These are phyloP conservation scores for Solanum hybrid DNA, from an alignment of 305 asterid species.

Conservation along the genomic window DNA sequence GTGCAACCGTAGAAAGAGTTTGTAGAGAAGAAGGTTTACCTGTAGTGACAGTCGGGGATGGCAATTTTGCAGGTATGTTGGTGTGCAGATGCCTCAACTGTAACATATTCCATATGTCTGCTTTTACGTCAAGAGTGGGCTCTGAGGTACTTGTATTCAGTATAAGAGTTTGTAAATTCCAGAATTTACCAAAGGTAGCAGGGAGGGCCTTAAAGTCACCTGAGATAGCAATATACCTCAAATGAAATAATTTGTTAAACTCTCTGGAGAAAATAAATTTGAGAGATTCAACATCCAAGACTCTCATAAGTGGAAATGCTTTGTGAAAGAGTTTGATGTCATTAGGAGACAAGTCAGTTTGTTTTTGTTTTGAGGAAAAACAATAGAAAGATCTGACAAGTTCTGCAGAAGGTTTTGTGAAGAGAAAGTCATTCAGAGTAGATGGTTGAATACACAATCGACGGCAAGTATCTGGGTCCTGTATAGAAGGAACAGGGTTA, in stretches of 20 bases:
- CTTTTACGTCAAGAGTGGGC: constrained; percentile 28
- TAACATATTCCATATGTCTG: constrained; percentile 23
- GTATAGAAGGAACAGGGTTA: too few species aligned
- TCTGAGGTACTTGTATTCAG: constrained; percentile 23
- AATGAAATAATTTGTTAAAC: constrained; percentile 27
- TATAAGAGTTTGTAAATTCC: constrained; percentile 55
- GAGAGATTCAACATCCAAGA: too few species aligned
- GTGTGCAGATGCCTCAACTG: background rate
- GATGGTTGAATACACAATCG: too few species aligned
- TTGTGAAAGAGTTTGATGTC: too few species aligned
- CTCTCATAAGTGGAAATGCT: too few species aligned
- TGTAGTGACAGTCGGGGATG: background rate
- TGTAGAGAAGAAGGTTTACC: background rate
- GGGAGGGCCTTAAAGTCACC: constrained; percentile 29
- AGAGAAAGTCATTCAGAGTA: too few species aligned
- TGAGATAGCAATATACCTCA: constrained; percentile 46
- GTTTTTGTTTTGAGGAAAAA: too few species aligned
- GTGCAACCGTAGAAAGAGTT: background rate
- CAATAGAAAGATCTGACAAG: too few species aligned
- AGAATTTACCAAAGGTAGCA: constrained; percentile 28
- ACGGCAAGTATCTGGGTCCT: too few species aligned
- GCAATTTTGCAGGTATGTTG: background rate
- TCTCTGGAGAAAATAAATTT: constrained; percentile 25
- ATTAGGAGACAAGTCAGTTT: too few species aligned
- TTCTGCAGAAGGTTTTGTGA: too few species aligned